A percentile compares a stretch with the other conserved stretches of the same genome.
phyloP scores from a whole-genome alignment of 768 basidiomycete species.

The Flagelloscypha sp. region DNA sequence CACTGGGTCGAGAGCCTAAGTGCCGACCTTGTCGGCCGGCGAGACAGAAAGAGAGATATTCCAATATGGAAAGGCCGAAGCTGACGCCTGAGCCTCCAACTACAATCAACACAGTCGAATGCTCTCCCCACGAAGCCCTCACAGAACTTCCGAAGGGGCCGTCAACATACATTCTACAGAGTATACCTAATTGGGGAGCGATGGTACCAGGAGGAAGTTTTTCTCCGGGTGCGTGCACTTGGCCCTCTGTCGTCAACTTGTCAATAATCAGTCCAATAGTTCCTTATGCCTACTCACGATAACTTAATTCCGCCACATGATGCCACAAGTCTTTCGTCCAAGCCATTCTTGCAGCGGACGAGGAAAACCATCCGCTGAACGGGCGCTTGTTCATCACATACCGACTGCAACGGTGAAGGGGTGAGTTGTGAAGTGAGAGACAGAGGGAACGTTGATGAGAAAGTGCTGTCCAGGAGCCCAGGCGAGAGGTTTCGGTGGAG shows the following conservation, averaged over 20 bases:
- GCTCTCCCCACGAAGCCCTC: slow-evolving; percentile 48
- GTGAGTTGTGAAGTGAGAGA: slow-evolving; percentile 55
- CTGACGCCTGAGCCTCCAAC: slow-evolving; percentile 72
- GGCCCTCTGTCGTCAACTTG: slow-evolving; percentile 22
- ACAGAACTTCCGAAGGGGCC: slow-evolving; percentile 63
- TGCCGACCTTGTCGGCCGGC: slow-evolving; percentile 42
- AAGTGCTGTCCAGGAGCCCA: slow-evolving; percentile 83
- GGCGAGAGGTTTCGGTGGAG: slow-evolving; percentile 42
- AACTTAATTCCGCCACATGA: slow-evolving; percentile 34
- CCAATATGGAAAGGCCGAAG: slow-evolving; percentile 58
- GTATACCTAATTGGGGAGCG: slow-evolving; percentile 36
- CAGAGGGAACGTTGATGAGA: slow-evolving; percentile 54
- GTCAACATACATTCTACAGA: slow-evolving; percentile 52
- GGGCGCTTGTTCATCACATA: slow-evolving; percentile 41
- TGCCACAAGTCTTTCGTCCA: slow-evolving; percentile 65
- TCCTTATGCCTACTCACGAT: no score
- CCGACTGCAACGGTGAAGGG: slow-evolving; percentile 66
- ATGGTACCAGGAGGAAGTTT: slow-evolving; percentile 18
- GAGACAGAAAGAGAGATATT: slow-evolving; percentile 53
- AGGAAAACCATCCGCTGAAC: slow-evolving; percentile 52
- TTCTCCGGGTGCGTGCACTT: slow-evolving; percentile 21
- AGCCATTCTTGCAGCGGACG: slow-evolving; percentile 59
- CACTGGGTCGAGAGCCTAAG: slow-evolving; percentile 39
- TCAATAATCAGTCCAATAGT: slow-evolving; percentile 5
- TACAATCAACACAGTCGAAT: slow-evolving; percentile 55